Percentiles rank a stretch among this genome's conserved stretches.
Conservation (phyloP, 169 alveolate species). For the Plasmodium blacklocki region DNA sequence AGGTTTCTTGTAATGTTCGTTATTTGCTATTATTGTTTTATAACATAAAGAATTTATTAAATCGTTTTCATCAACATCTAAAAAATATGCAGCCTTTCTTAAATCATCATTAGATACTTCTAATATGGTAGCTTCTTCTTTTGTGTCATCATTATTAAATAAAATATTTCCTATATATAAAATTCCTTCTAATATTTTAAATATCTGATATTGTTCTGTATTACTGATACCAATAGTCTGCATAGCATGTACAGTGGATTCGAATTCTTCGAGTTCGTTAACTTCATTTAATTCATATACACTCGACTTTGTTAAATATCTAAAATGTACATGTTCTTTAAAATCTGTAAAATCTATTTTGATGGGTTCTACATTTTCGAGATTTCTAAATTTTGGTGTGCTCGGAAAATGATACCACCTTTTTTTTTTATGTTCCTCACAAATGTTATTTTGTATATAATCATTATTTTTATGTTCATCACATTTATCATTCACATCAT, state of each 20-base stretch:
- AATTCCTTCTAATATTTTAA: constrained; percentile 88
- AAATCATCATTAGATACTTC: constrained; percentile 78
- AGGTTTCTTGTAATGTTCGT: constrained; percentile 87
- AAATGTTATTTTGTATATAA: no score
- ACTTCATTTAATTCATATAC: constrained; percentile 83
- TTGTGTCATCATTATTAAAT: constrained; percentile 83
- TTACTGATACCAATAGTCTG: constrained; percentile 89
- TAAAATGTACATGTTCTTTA: constrained; percentile 65
- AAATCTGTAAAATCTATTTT: constrained; percentile 59
- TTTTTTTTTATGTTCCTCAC: not conserved
- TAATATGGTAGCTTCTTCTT: constrained; percentile 82
- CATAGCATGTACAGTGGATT: constrained; percentile 92
- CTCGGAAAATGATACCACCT: constrained; percentile 77
- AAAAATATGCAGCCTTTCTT: constrained; percentile 79
- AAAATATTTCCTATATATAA: constrained; percentile 92
- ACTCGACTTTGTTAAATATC: constrained; percentile 81
- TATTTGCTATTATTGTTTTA: constrained; percentile 83
- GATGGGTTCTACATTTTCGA: constrained; percentile 50
- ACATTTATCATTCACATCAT: not conserved
- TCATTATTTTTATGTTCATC: not conserved
- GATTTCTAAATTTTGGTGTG: constrained; percentile 19
- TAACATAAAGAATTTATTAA: constrained; percentile 82
- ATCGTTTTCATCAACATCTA: constrained; percentile 80
- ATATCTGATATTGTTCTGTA: constrained; percentile 85
- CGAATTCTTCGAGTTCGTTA: constrained; percentile 90